Percentiles rank a stretch among this genome's conserved stretches.
phyloP scores from a whole-genome alignment of 2,329 filamentous ascomycete species.

The Cercospora zeae-maydis region DNA sequence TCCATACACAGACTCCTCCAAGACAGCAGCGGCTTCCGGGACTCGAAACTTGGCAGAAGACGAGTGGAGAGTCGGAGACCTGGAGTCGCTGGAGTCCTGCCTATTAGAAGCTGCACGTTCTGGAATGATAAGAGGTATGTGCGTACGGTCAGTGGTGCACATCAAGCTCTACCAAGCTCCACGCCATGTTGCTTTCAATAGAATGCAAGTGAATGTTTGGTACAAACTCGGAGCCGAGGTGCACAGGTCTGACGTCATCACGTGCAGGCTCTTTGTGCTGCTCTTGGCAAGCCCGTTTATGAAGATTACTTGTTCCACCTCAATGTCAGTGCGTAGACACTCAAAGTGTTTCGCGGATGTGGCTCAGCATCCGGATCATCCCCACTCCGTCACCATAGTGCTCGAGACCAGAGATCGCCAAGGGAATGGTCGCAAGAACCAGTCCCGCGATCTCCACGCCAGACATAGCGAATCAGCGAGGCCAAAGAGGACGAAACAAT shows the following conservation, averaged over 20 bases:
- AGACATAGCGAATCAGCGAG: slow-evolving; percentile 22
- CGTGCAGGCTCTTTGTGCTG: not conserved
- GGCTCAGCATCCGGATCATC: slow-evolving; percentile 20
- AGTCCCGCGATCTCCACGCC: slow-evolving; percentile 35
- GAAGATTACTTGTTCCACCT: not conserved
- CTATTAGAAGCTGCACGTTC: not conserved
- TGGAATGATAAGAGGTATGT: not conserved
- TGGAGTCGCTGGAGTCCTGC: not conserved
- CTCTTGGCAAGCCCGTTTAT: not conserved
- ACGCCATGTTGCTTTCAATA: not conserved
- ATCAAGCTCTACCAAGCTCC: slow-evolving; percentile 6
- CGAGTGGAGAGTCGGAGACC: no score
- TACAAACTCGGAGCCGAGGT: not conserved
- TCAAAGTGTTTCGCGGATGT: not conserved
- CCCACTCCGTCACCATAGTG: slow-evolving; percentile 35
- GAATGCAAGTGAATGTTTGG: no score
- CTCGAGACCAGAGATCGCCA: slow-evolving; percentile 34
- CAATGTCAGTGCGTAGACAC: not conserved
- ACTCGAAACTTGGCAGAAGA: no score
- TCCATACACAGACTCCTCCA: not conserved
- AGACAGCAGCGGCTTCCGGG: not conserved
- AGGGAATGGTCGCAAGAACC: slow-evolving; percentile 32
- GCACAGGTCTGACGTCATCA: not conserved
- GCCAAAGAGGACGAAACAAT: slow-evolving; percentile 5
- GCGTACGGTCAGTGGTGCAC: not conserved